Percentiles rank a stretch among this genome's conserved stretches.
These are phyloP conservation scores for Cenchrus fungigraminus DNA, from an alignment of 176 grass and related monocot genomes.

Conservation along the genomic window DNA sequence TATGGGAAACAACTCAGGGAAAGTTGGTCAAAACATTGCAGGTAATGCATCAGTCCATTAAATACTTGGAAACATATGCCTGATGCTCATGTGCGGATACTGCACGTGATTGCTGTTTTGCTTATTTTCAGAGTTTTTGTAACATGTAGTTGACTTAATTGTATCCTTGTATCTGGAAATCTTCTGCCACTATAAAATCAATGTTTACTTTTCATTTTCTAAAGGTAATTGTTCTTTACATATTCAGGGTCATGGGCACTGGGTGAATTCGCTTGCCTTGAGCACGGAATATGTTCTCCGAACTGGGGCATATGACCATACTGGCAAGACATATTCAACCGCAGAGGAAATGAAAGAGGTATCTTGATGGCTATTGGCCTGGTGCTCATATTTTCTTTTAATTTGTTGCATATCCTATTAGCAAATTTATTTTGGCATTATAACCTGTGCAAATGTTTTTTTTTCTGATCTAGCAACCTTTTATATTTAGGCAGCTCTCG, in stretches of 20 bases:
- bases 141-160: not conserved
- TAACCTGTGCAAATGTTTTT: not conserved
- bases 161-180: not conserved
- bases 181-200: constrained; percentile 17
- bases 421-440: not conserved
- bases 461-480: constrained; percentile 5
- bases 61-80: constrained; percentile 6
- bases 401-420: not conserved
- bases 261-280: constrained; percentile 96
- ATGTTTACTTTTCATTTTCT: not conserved
- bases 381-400: constrained; percentile 6
- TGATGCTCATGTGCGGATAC: not conserved
- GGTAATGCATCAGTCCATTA: constrained; percentile 53
- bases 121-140: constrained; percentile 24
- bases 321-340: constrained; percentile 79
- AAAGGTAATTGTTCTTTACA: not conserved
- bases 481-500: constrained; percentile 69
- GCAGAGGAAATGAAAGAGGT: constrained; percentile 94
- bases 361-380: constrained; percentile 14
- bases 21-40: constrained; percentile 92
- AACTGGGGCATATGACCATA: constrained; percentile 94
- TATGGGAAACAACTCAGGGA: constrained; percentile 93
- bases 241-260: constrained; percentile 92
- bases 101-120: not conserved
- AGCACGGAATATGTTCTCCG: constrained; percentile 98